Evolutionary conservation across 1,284 basidiomycete species (phyloP).

Genomic region (Boletus semigastroideus): DNA sequence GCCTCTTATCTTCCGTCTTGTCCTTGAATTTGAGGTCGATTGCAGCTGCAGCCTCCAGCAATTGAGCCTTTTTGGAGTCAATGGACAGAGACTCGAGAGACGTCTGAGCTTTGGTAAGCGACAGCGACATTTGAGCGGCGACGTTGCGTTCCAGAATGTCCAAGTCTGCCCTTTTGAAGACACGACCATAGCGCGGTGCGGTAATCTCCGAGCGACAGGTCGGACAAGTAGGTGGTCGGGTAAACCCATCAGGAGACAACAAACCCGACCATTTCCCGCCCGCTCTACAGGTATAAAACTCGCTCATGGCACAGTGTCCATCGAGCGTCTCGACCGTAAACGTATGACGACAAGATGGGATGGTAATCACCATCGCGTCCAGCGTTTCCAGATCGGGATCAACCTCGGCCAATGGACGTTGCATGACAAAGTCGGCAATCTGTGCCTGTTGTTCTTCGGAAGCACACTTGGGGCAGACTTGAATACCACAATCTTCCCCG

Average conservation of each 20-base stretch:
- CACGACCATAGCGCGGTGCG: conserved; percentile 55
- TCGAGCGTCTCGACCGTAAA: conserved; percentile 77
- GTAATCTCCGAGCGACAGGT: conserved; percentile 53
- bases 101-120: conserved; percentile 34
- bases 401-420: conserved; percentile 51
- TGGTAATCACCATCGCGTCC: conserved; percentile 59
- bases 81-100: conserved; percentile 30
- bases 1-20: conserved; percentile 8
- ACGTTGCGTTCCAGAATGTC: conserved; percentile 66
- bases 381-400: conserved; percentile 40
- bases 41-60: conserved; percentile 8
- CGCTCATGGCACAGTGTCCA: conserved; percentile 50
- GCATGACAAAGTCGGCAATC: conserved; percentile 61
- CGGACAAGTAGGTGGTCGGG: conserved; percentile 52
- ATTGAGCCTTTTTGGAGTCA: conserved; percentile 13
- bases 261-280: conserved; percentile 44
- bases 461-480: conserved; percentile 57
- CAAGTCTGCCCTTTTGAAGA: conserved; percentile 58
- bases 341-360: conserved; percentile 58
- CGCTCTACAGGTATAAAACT: conserved; percentile 47
- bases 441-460: conserved; percentile 37
- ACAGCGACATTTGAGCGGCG: conserved; percentile 48
- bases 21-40: conserved; percentile 26
- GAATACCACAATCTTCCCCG: conserved; percentile 61
- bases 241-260: conserved; percentile 43